Evolutionary conservation across 208 protist species (phyloP), one percentile per base, ranked within the genome.

Genomic region (Endotrypanum monterogeii): DNA sequence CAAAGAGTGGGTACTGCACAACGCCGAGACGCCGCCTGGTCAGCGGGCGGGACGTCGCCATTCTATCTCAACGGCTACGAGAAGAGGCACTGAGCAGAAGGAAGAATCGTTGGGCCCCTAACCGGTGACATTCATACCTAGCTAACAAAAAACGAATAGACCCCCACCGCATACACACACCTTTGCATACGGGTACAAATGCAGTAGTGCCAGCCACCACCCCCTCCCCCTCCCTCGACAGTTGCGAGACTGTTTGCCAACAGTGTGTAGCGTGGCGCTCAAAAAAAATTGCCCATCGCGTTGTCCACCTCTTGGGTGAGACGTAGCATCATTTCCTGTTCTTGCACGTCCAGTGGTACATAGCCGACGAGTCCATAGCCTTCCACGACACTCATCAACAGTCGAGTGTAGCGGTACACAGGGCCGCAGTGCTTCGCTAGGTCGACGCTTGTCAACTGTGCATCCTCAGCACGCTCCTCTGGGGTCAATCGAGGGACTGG

Each of bases 291-390:
- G 8, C 92, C 92, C 44, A 94, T 65, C 14, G 89, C 90, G 62
- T 92, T 92, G 83, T 96, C 92, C 35, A 96, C 88, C 70, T 94
- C 83, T 56, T 89, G 89, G 0, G 92, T 96, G 44, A 96, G 67
- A 4, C 78, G 79, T 67, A 94, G 74, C 92, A 96, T 96, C 92
- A 96, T 94, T 32, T 93, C 86, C 68, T 93, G 85, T 14, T 82
- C 89, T 68, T 96, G 87, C 18, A 96, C 89, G 66, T 92, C 90
- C 1, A 99, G 74, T 14, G 96, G 94, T 14, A 89, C 57, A 78
- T 99, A 99, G 16, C 85, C 87, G 16, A 99, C 90, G 2, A 99
- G 85, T 23, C 85, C 87, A 78, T 97, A 99, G 67, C 99, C 98
- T 25, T 99, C 94, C 7, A 99, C 85, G 3, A 99, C 85, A 16